Evolutionary conservation across 257 asterid genomes (phyloP), one percentile per base, ranked within the genome.

Genomic region (Henckelia pumila): DNA sequence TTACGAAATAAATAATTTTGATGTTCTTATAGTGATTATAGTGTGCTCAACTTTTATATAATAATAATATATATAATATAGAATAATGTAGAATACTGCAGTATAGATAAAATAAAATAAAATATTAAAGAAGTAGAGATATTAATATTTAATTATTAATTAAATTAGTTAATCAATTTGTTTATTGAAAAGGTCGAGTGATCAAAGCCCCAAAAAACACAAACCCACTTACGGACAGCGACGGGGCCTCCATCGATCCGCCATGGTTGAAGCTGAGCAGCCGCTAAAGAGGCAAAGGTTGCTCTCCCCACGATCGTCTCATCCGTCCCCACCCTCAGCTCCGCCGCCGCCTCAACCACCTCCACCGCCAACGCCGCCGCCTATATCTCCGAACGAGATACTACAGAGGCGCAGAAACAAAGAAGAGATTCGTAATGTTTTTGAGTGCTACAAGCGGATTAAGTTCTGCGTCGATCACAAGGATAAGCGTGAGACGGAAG

Each of bases 391-490:
- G 64, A 92, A 89, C 33, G 96, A 89, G 70, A 83, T 89, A 72
- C 64, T 67, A 60, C 86, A 83, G 68, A 63, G 93, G 79, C 82
- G 91, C 75, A 80, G 84, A 76, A 84, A 73, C 79, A 94, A 84
- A 55, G 98, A 92, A 78, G 98, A 88, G 78, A 86, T 92, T 78
- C 87, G 96, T 14, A 79, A 70, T 69, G 88, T 86, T 64, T 83
- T 83, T 66, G 84, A 83, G 73, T 83, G 87, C 79, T 83, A 83
- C 70, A 92, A 86, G 85, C 76, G 82, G 59, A 86, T 89, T 19
- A 92, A 78, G 52, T 67, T 70, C 61, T 86, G 82, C 76, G 72
- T 79, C 65, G 75, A 77, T 7, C 82, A 75, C 72, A 77, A 80
- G 66, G 91, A 83, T 50, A 76, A 76, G 52, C 77, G 81, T 53